A percentile compares a stretch with the other conserved stretches of the same genome.
Evolutionary conservation across 108 stramenopile species (phyloP).

Genomic region (Cyclotella atomus): DNA sequence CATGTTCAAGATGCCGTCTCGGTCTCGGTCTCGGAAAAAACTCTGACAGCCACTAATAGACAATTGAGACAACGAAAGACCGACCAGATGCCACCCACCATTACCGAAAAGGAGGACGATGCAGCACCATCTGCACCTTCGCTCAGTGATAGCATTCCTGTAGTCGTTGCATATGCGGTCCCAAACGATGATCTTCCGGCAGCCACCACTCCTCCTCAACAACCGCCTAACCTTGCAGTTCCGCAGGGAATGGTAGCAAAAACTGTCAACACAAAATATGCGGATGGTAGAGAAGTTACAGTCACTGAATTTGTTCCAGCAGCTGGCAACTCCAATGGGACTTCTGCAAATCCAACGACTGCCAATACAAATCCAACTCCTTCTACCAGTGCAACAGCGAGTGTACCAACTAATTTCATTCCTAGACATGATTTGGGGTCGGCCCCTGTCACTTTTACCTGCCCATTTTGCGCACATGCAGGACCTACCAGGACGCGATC

Average conservation of each 20-base stretch:
- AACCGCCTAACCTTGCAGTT: background rate
- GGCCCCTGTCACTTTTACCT: conserved; percentile 14
- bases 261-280: conserved; percentile 34
- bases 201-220: background rate
- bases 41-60: too few species aligned
- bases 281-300: conserved; percentile 49
- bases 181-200: background rate
- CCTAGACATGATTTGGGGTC: conserved; percentile 41
- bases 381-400: background rate
- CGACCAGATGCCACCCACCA: conserved; percentile 10
- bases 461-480: conserved; percentile 34
- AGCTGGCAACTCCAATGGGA: background rate
- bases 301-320: conserved; percentile 31
- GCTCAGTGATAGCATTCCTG: conserved; percentile 13
- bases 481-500: conserved; percentile 15
- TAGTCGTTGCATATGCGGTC: background rate
- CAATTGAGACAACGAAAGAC: too few species aligned
- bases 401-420: conserved; percentile 2
- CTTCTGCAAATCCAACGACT: conserved; percentile 2
- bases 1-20: too few species aligned
- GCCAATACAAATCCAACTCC: conserved; percentile 17
- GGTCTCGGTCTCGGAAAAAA: too few species aligned
- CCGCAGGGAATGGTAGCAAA: conserved; percentile 17
- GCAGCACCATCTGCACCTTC: conserved; percentile 35
- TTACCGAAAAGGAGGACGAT: background rate